These are phyloP conservation scores for Arachis hypogaea DNA, from an alignment of 306 rosid genomes.

Conservation along the genomic window DNA sequence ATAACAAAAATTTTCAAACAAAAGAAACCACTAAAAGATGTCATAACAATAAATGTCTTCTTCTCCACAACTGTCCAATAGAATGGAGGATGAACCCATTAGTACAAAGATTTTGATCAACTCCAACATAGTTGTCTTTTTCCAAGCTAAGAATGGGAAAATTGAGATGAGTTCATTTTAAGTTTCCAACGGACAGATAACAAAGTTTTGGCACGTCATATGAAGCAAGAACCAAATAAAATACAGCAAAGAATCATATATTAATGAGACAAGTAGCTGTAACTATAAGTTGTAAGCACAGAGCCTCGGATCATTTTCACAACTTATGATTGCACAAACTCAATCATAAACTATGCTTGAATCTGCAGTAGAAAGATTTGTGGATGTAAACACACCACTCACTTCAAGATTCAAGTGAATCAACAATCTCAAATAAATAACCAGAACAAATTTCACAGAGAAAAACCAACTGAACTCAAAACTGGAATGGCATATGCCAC, in stretches of 20 bases:
- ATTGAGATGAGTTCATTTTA: neutral
- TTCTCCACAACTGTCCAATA: neutral
- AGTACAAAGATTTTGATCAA: neutral
- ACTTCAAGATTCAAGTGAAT: neutral
- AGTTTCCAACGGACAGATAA: neutral
- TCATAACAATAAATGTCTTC: neutral
- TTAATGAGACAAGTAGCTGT: too few species aligned
- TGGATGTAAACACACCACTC: too few species aligned
- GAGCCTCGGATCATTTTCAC: neutral
- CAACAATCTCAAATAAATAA: conserved; percentile 15
- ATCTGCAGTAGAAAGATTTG: neutral
- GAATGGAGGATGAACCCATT: neutral
- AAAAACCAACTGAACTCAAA: conserved; percentile 24
- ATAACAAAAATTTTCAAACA: neutral
- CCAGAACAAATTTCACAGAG: neutral
- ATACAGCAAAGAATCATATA: too few species aligned
- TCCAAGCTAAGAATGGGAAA: neutral
- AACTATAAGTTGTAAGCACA: too few species aligned
- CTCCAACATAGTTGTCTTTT: neutral
- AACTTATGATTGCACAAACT: neutral
- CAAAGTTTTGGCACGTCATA: too few species aligned
- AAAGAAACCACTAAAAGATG: neutral
- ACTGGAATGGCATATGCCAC: neutral
- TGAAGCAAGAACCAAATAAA: too few species aligned
- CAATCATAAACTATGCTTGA: conserved; percentile 2